Evolutionary conservation across 352 stramenopile genomes (phyloP).

Genomic region (Globisporangium recalcitrans): DNA sequence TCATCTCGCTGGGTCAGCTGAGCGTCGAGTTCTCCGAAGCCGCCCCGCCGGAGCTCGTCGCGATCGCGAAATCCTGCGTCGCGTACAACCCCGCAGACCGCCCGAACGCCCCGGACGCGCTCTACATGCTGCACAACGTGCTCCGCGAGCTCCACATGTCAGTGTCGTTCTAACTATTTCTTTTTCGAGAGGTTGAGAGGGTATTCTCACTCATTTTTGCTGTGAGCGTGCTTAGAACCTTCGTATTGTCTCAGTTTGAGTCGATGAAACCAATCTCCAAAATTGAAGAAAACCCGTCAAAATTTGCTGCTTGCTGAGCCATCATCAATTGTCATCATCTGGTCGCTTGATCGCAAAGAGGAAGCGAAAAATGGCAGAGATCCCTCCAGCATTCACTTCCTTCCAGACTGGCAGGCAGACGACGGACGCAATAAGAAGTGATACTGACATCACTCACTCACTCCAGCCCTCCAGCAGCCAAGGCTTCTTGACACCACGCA

Average conservation of each 20-base stretch:
- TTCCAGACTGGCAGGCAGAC: neutral
- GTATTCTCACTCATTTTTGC: too few species aligned
- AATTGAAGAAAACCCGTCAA: too few species aligned
- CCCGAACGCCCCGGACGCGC: neutral
- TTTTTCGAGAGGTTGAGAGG: too few species aligned
- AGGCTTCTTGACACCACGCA: neutral
- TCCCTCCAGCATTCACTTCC: neutral
- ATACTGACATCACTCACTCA: too few species aligned
- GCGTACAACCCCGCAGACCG: slow-evolving; percentile 1
- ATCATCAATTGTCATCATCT: neutral
- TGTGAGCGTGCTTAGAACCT: too few species aligned
- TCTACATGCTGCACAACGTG: slow-evolving; percentile 6
- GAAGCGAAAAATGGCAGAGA: neutral
- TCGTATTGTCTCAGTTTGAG: too few species aligned
- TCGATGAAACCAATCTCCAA: too few species aligned
- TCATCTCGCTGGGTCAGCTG: neutral
- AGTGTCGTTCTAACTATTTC: neutral
- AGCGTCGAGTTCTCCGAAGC: neutral
- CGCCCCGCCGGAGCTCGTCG: neutral
- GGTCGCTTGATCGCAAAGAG: neutral
- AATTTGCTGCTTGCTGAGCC: too few species aligned
- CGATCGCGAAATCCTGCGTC: neutral
- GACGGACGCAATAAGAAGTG: neutral
- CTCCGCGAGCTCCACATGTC: slow-evolving; percentile 5
- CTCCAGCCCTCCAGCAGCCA: neutral